phyloP scores from a whole-genome alignment of 441 rosid species.

The Brassica hybrid region DNA sequence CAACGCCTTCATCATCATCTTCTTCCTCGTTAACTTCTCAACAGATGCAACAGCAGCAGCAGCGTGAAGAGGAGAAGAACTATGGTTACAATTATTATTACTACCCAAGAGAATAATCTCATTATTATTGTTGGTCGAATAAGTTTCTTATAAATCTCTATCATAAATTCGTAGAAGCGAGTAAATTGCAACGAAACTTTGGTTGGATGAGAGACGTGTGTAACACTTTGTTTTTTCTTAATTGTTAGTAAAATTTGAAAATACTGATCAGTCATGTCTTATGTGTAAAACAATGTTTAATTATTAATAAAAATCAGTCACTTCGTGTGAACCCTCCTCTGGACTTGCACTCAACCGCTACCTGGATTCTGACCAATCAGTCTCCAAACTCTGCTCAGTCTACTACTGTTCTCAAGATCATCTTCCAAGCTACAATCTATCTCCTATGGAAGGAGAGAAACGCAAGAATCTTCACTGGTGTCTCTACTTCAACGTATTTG shows the following conservation, averaged over 20 bases:
- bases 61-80: conserved; percentile 36
- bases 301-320: no score
- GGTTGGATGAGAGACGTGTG: conserved; percentile 8
- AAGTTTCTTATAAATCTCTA: conserved; percentile 13
- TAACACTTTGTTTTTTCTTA: conserved; percentile 1
- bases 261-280: neutral
- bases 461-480: no score
- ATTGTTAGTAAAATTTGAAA: neutral
- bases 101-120: conserved; percentile 44
- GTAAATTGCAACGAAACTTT: conserved; percentile 12
- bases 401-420: no score
- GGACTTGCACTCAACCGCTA: no score
- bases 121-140: conserved; percentile 15
- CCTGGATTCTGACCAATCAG: no score
- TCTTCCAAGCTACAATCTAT: no score
- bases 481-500: no score
- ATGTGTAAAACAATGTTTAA: neutral
- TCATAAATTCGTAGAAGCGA: neutral
- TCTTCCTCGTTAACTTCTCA: conserved; percentile 41
- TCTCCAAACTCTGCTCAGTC: no score
- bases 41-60: conserved; percentile 33
- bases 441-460: no score
- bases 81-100: conserved; percentile 34
- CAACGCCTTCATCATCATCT: conserved; percentile 42
- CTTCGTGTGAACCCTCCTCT: no score